These are phyloP conservation scores for Phialocephala subalpina DNA, from an alignment of 2,329 filamentous ascomycete genomes.

Conservation along the genomic window DNA sequence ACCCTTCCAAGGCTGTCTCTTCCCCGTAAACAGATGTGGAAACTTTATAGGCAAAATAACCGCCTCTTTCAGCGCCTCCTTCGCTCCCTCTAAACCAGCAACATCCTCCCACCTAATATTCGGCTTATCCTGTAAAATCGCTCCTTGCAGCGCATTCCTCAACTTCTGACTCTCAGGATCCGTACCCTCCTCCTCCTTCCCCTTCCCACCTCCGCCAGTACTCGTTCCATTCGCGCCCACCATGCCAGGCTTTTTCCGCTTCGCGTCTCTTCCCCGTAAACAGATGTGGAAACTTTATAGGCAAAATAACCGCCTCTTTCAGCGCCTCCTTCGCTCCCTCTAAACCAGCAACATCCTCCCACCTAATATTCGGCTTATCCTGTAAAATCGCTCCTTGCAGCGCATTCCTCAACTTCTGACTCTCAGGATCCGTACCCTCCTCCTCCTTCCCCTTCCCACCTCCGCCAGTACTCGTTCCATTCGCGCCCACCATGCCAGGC, in stretches of 20 bases:
- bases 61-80: conserved; percentile 97
- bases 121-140: conserved; percentile 93
- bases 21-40: conserved; percentile 93
- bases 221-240: conserved; percentile 77
- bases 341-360: conserved; percentile 97
- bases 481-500: conserved; percentile 74
- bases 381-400: conserved; percentile 91
- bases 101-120: conserved; percentile 99
- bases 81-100: conserved; percentile 90
- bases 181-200: conserved; percentile 67
- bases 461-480: conserved; percentile 70
- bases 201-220: conserved; percentile 67
- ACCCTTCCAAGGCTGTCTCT: conserved; percentile 97
- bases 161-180: conserved; percentile 97
- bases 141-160: conserved; percentile 86
- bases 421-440: conserved; percentile 82
- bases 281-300: conserved; percentile 97
- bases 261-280: conserved; percentile 85
- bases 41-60: conserved; percentile 99
- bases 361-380: conserved; percentile 95
- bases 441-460: conserved; percentile 68
- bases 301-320: conserved; percentile 96
- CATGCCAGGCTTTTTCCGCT: conserved; percentile 74
- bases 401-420: conserved; percentile 92
- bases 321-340: conserved; percentile 95